Base-by-base conservation (phyloP, 441 rosid genomes). In the Gossypium davidsonii region DNA sequence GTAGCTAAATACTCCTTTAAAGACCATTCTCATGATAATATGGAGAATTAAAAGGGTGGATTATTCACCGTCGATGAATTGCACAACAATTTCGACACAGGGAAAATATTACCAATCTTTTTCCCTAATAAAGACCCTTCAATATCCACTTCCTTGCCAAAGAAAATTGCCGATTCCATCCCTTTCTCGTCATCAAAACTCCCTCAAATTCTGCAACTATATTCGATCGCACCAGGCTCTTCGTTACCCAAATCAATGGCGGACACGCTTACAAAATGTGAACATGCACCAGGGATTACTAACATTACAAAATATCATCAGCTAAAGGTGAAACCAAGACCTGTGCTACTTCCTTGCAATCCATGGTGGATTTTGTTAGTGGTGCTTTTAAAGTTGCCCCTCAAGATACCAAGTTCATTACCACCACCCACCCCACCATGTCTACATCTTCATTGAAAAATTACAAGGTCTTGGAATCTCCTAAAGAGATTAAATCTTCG, bases 171-270 rank as follows among this genome's bases (percentile, higher is more conserved):
- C 1, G 49, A 62, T 62, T 62, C 67, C n/a, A 62, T 62, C 67
- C 67, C 67, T 63, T 90, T 91, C 75, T 80, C 91, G 1, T 81
- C 71, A 1, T 18, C 83, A 18, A 58, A 83, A 15, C 86, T 91
- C 34, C 79, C 87, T 14, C 70, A 72, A 65, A 80, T 93, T 39
- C 90, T 91, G n/a, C 57, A 82, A 52, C 70, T 79, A 65, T 88
- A 88, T 85, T 84, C 93, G 12, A 70, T 91, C 68, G 60, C 89
- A 49, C 46, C 70, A 53, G 76, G 76, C 15, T 91, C 98, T 42
- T 83, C 89, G n/a, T 91, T 85, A 72, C 95, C 91, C 51, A 85
- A 84, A 70, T 89, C 89, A 80, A 76, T 93, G 80, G 78, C 77
- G 3, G 80, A 83, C 26, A 91, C 95, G 0, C 80, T 91, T 65